Conservation (phyloP, 163 green algal species). For the Trebouxia gelatinosa region DNA sequence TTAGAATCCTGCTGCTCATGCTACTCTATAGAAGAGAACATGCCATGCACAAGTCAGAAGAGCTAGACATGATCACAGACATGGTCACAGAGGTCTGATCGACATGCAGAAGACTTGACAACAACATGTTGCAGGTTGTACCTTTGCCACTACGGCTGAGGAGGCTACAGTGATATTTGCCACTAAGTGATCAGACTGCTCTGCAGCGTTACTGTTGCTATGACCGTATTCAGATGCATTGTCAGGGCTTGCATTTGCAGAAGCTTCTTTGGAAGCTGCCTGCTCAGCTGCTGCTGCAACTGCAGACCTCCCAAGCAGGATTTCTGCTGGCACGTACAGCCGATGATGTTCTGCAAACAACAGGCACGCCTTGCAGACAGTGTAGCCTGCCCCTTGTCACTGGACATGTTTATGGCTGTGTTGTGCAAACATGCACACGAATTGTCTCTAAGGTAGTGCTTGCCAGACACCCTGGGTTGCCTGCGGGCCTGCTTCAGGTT, state of each 20-base stretch:
- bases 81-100: no score
- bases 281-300: constrained; percentile 42
- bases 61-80: not conserved
- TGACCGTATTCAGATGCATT: constrained; percentile 44
- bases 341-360: no score
- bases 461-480: no score
- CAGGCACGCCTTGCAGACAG: no score
- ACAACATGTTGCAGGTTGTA: not conserved
- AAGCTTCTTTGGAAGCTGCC: constrained; percentile 46
- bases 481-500: no score
- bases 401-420: no score
- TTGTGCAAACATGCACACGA: no score
- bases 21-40: not conserved
- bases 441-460: no score
- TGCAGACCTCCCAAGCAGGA: no score
- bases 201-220: not conserved
- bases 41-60: not conserved
- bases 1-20: constrained; percentile 15
- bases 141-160: constrained; percentile 15
- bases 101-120: not conserved
- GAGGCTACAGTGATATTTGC: not conserved
- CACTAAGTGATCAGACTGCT: not conserved
- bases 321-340: no score
- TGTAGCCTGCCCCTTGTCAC: no score
- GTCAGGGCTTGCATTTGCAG: constrained; percentile 64